Base-by-base conservation (phyloP, 176 grass and related monocot species). In the Saccharum spontaneum region DNA sequence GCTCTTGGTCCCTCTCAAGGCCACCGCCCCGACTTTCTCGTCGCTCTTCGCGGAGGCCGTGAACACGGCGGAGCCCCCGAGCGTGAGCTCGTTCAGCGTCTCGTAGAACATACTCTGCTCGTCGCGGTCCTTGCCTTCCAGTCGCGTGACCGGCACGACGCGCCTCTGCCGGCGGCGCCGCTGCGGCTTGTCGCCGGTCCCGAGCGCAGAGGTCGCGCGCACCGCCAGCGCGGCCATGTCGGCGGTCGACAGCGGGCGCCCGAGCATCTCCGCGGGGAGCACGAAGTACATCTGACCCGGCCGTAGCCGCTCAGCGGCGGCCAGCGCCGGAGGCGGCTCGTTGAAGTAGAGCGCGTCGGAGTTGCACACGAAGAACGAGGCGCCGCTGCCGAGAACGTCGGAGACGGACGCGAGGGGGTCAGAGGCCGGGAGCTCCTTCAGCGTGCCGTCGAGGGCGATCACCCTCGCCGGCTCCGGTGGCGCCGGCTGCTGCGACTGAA, bases 221-320 rank as follows among this genome's bases (percentile, higher is more conserved):
- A 80, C 68, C 1, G 88, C 92, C 1, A 94, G 67, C 24, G 88
- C 73, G 4, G 86, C 82, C 62, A 94, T 90, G 30, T 88, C 88
- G 14, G 74, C 50, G 55, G 16, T 36, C 0, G 48, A 50, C 48
- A 50, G 14, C 48, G 14, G 14, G 48, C 15, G 55, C 10, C 73
- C 68, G 10, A 43, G 39, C 82, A 86, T 86, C 8, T 71, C 89
- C 10, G 34, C 34, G 2, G 92, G 92, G 17, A 94, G 92, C n/a
- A 86, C 48, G 83, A 94, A 88, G 61, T 94, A 94, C 4, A 91
- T 66, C 50, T 88, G 86, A 10, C 75, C 86, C 7, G 34, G 61
- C 24, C 57, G 80, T 26, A 91, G 75, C 68, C 9, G 68, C 46
- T 90, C 84, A 3, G 11, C 30, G 5, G 6, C 10, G 11, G 18